Percentiles rank a stretch among this genome's conserved stretches.
Conservation (phyloP, 441 rosid genomes). For the Brassica hybrid region DNA sequence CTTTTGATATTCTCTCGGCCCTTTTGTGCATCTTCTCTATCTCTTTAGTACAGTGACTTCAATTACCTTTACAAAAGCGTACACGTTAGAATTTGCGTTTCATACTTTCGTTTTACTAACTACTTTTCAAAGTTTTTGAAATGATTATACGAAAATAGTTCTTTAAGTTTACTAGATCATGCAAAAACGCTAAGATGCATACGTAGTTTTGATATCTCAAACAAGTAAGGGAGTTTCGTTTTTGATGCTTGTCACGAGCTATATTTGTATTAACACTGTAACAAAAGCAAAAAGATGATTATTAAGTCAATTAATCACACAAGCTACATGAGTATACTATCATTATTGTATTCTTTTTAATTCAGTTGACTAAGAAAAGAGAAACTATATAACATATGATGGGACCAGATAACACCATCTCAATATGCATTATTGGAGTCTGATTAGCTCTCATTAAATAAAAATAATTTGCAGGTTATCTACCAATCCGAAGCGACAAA, state of each 20-base stretch:
- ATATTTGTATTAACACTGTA: slow-evolving; percentile 11
- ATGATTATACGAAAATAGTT: background rate
- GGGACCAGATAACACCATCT: slow-evolving; percentile 30
- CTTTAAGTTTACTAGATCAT: background rate
- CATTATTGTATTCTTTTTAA: background rate
- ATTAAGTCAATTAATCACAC: slow-evolving; percentile 2
- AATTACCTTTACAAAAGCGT: background rate
- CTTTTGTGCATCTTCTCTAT: background rate
- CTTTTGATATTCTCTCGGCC: background rate
- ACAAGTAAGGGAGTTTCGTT: background rate
- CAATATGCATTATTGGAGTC: slow-evolving; percentile 36
- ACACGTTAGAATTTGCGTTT: background rate
- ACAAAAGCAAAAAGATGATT: background rate
- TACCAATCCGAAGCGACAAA: slow-evolving; percentile 25
- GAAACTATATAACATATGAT: slow-evolving; percentile 7
- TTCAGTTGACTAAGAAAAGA: slow-evolving; percentile 28
- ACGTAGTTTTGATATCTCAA: slow-evolving; percentile 18
- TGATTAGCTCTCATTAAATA: slow-evolving; percentile 30
- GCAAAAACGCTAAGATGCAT: slow-evolving; percentile 6
- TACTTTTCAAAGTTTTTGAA: background rate
- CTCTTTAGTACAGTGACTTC: background rate
- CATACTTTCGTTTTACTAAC: background rate
- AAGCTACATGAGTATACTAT: background rate
- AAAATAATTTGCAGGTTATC: slow-evolving; percentile 4
- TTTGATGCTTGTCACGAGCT: slow-evolving; percentile 17